Conservation (phyloP, 2,329 filamentous ascomycete genomes). For the Alternaria postmessia region DNA sequence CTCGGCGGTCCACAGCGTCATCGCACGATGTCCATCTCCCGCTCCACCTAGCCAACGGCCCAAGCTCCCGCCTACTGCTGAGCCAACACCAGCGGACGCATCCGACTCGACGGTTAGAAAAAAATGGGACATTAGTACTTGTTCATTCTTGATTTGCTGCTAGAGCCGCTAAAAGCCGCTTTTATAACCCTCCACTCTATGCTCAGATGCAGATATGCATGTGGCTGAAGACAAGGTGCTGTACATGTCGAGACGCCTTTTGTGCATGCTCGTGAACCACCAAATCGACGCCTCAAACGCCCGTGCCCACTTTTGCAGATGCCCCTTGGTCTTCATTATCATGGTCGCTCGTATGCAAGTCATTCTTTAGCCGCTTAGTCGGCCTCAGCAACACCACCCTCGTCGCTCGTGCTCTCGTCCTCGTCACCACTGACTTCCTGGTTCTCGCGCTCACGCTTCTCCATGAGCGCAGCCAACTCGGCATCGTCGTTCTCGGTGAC, state of each 20-base stretch:
- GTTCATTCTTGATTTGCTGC: conserved; percentile 7
- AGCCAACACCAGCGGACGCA: conserved; percentile 3
- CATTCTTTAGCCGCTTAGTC: conserved; percentile 33
- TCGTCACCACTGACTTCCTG: conserved; percentile 98
- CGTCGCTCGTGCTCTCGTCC: conserved; percentile 93
- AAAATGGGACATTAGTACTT: neutral
- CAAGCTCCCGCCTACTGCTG: conserved; percentile 17
- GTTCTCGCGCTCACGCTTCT: conserved; percentile 98
- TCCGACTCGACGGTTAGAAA: neutral
- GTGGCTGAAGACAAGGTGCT: conserved; percentile 7
- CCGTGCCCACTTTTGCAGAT: conserved; percentile 36
- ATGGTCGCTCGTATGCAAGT: conserved; percentile 21
- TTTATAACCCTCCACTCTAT: conserved; percentile 1
- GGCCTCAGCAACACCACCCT: conserved; percentile 64
- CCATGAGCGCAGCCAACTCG: conserved; percentile 96
- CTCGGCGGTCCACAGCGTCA: conserved; percentile 23
- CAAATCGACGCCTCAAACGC: conserved; percentile 37
- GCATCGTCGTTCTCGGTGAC: conserved; percentile 99
- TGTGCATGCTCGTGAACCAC: conserved; percentile 26
- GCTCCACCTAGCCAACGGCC: conserved; percentile 15
- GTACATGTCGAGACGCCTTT: conserved; percentile 29
- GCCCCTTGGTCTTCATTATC: conserved; percentile 23
- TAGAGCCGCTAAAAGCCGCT: neutral
- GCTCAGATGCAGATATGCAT: conserved; percentile 3
- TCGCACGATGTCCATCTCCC: conserved; percentile 10